These are phyloP conservation scores for Phytopythium litorale DNA, from an alignment of 352 stramenopile genomes.

Conservation along the genomic window DNA sequence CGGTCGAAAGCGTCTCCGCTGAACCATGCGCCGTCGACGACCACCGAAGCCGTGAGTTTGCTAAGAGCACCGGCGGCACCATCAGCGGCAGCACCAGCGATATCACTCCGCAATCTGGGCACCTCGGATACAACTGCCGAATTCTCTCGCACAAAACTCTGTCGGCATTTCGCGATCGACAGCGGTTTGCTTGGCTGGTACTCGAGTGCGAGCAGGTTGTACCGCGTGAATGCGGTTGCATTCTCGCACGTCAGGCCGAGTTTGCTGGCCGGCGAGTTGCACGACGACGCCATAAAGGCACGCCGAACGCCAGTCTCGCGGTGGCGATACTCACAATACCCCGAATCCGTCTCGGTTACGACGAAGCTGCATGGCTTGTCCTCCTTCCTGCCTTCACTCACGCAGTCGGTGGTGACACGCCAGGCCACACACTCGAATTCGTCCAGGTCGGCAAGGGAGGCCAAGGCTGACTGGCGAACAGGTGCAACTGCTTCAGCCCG, in stretches of 20 bases:
- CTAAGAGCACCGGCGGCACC: neutral
- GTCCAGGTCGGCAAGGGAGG: neutral
- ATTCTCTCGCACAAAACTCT: slow-evolving; percentile 23
- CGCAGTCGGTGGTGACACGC: slow-evolving; percentile 40
- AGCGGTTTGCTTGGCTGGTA: slow-evolving; percentile 39
- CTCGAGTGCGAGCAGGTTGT: slow-evolving; percentile 32
- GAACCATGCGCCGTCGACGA: neutral
- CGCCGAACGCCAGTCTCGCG: slow-evolving; percentile 22
- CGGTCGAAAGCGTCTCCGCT: neutral
- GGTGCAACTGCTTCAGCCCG: too few relatives aligned
- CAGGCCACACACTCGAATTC: slow-evolving; percentile 42
- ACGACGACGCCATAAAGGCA: slow-evolving; percentile 41
- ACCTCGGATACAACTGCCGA: slow-evolving; percentile 6
- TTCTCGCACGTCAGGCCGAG: slow-evolving; percentile 40
- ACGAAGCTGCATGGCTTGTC: slow-evolving; percentile 26
- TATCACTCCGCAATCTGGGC: neutral
- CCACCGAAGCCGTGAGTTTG: neutral
- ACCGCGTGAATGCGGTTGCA: slow-evolving; percentile 40
- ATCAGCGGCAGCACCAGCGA: neutral
- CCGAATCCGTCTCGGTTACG: slow-evolving; percentile 30
- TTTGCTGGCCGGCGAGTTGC: slow-evolving; percentile 39
- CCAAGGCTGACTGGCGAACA: neutral
- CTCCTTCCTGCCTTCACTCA: slow-evolving; percentile 23
- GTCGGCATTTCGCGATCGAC: slow-evolving; percentile 19
- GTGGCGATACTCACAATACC: slow-evolving; percentile 53